Conservation (phyloP, 148 eudicot genomes). For the Beta vulgaris region DNA sequence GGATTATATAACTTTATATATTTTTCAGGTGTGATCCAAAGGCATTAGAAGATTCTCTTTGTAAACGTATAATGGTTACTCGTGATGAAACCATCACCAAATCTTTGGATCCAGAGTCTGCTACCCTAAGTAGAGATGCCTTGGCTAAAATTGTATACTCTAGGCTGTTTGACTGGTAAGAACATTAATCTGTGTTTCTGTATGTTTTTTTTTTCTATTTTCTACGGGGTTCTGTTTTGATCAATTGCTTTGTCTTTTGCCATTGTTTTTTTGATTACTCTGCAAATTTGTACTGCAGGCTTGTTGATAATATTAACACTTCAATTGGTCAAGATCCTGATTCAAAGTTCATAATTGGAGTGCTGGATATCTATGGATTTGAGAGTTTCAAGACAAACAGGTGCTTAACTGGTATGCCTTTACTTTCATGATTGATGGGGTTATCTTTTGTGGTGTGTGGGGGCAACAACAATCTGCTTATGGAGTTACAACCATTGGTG, state of each 20-base stretch:
- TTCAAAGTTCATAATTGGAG: slow-evolving; percentile 84
- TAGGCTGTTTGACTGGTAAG: slow-evolving; percentile 89
- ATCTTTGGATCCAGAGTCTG: slow-evolving; percentile 81
- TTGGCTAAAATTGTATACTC: slow-evolving; percentile 91
- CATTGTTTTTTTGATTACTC: not conserved
- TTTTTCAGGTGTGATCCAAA: slow-evolving; percentile 78
- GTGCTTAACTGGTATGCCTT: slow-evolving; percentile 68
- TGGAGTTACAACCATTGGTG: not conserved
- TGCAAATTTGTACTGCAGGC: slow-evolving; percentile 45
- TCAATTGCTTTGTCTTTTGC: not conserved
- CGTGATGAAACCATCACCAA: slow-evolving; percentile 91
- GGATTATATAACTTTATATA: not conserved
- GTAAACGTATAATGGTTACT: slow-evolving; percentile 90
- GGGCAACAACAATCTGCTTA: not conserved
- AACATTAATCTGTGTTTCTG: slow-evolving; percentile 17
- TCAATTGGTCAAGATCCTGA: slow-evolving; percentile 91
- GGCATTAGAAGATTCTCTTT: slow-evolving; percentile 86
- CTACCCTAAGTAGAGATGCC: slow-evolving; percentile 83
- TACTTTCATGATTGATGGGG: slow-evolving; percentile 32
- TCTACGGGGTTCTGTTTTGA: not conserved
- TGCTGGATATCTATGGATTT: slow-evolving; percentile 94
- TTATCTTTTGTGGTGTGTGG: not conserved
- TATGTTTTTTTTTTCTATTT: not conserved
- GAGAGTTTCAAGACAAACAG: slow-evolving; percentile 99
- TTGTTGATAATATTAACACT: slow-evolving; percentile 78